Evolutionary conservation across 148 eudicot species (phyloP).

Genomic region (Fallopia convolvulus): DNA sequence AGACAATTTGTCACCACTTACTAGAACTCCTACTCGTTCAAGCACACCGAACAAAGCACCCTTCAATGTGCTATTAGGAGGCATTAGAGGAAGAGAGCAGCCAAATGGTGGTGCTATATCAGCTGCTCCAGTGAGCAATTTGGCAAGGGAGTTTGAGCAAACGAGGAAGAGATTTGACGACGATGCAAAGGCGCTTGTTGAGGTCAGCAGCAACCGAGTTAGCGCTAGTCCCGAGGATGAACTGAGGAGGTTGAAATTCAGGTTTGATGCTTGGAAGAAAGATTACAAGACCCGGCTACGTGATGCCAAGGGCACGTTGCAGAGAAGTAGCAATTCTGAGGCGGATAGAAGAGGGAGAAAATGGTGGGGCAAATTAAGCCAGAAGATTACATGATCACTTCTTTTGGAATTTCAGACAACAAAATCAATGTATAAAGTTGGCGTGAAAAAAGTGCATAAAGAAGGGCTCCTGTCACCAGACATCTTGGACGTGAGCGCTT

Average conservation of each 20-base stretch:
- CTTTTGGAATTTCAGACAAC: not conserved
- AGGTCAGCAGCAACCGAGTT: slow-evolving; percentile 27
- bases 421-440: not conserved
- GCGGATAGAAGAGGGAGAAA: slow-evolving; percentile 41
- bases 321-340: slow-evolving; percentile 36
- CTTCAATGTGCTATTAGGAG: not conserved
- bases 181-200: slow-evolving; percentile 56
- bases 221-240: slow-evolving; percentile 48
- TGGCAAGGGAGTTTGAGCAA: slow-evolving; percentile 66
- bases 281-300: slow-evolving; percentile 59
- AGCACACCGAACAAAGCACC: slow-evolving; percentile 7
- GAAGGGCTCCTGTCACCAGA: not conserved
- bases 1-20: slow-evolving; percentile 16
- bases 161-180: slow-evolving; percentile 46
- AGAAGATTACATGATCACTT: slow-evolving; percentile 16
- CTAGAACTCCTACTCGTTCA: not conserved
- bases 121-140: slow-evolving; percentile 27
- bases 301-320: slow-evolving; percentile 52
- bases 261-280: slow-evolving; percentile 75
- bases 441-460: not conserved
- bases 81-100: slow-evolving; percentile 26
- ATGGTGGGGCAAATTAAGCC: slow-evolving; percentile 73
- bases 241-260: slow-evolving; percentile 51
- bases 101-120: slow-evolving; percentile 31
- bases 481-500: too few relatives aligned